Conservation (phyloP, 2,329 filamentous ascomycete species). For the Verticillium alfalfae region DNA sequence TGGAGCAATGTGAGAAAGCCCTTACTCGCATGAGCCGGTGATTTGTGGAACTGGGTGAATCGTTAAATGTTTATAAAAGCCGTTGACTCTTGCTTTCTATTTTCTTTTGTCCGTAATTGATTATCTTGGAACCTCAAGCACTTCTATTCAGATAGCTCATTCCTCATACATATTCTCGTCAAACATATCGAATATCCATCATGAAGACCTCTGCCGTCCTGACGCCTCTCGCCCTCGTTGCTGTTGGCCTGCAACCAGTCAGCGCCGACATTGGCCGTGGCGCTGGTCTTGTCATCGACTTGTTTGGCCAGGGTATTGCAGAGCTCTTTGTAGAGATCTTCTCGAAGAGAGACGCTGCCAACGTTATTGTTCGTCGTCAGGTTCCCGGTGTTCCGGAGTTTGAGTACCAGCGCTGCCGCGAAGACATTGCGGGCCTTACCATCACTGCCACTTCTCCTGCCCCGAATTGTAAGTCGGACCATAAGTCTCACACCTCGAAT, state of each 20-base stretch:
- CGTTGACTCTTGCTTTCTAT: too few species aligned
- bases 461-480: slow-evolving; percentile 2
- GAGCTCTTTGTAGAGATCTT: slow-evolving; percentile 2
- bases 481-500: background rate
- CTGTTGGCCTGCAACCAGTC: slow-evolving; percentile 1
- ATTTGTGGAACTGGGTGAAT: too few species aligned
- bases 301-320: slow-evolving; percentile 5
- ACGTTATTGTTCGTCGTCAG: background rate
- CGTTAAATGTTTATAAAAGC: too few species aligned
- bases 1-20: too few species aligned
- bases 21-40: too few species aligned
- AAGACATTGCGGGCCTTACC: slow-evolving; percentile 4
- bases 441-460: slow-evolving; percentile 5
- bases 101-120: background rate
- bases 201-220: background rate
- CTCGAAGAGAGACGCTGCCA: background rate
- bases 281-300: slow-evolving; percentile 1
- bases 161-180: background rate
- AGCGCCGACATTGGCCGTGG: slow-evolving; percentile 5
- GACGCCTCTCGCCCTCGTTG: slow-evolving; percentile 5
- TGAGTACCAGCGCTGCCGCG: slow-evolving; percentile 10
- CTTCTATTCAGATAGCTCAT: background rate
- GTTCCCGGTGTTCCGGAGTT: slow-evolving; percentile 7
- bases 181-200: background rate
- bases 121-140: background rate